Evolutionary conservation across 2,329 filamentous ascomycete species (phyloP), one percentile per base, ranked within the genome.

Genomic region (Anthostomella pinea): DNA sequence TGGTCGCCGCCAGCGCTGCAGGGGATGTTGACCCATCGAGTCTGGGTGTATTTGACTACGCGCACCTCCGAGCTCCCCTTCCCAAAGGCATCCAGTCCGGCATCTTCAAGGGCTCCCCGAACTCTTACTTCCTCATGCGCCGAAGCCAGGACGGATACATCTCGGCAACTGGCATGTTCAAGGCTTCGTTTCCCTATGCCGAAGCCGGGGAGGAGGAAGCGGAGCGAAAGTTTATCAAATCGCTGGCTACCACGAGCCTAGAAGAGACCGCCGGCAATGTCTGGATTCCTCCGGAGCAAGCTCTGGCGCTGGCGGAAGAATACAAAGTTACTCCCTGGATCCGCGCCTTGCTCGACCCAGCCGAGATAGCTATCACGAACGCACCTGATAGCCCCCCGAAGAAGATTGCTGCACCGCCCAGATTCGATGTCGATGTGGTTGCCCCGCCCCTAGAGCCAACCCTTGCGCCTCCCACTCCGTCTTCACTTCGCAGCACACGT

Each of bases 211-310:
- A 93, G 50, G 87, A 93, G 58, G 79, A 87, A 52, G 66, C 68
- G 2, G 87, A 94, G 69, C 83, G 87, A 59, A 80, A 76, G 54
- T 90, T 88, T 65, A 83, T 98, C 66, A 96, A 95, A 69, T 79
- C 77, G 6, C 81, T 93, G 18, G 66, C 79, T 21, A 84, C 84
- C 19, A 94, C 90, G 8, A 95, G 89, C 53, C 75, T 75, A 38
- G 90, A 97, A 59, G 93, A 97, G 71, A 89, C 93, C 19, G 93
- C 93, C 17, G 93, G 93, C 29, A 98, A 96, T 63, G 81, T 98
- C 34, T 98, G 93, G 93, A 90, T 97, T 33, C 81, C 88, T 30
- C 89, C 91, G 5, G 74, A 83, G 48, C 67, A 79, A 79, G 93
- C 93, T 22, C 75, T 98, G 28, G 68, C 77, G 39, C 75, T 98